Base-by-base conservation (phyloP, 331 rosid species). In the Malus hybrid region DNA sequence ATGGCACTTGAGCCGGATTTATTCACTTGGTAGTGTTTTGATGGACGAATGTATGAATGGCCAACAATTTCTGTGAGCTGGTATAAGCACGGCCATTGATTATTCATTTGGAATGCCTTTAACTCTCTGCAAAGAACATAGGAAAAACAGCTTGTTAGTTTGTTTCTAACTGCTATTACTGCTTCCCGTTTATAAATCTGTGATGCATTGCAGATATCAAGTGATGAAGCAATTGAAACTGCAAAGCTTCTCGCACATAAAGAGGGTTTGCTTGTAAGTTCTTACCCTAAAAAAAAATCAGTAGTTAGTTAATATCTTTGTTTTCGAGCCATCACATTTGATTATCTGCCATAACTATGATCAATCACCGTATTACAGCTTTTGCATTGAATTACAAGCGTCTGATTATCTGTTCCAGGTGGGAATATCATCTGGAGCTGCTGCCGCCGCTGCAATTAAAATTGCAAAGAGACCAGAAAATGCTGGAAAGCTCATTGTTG, bases 401-500 rank as follows among this genome's bases (percentile, higher is more conserved):
- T 14, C 29, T 15, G 64, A n/a, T 19, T 7, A 14, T 42, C 62
- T 68, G 29, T 32, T 67, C 55, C 71, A 85, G 89, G 93, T 87
- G 60, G 90, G 93, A 69, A 85, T 89, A 71, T 86, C 93, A 54
- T 85, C 89, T 32, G 93, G 91, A 42, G 91, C 91, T 50, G 90
- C 89, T 5, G 83, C 90, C 2, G 83, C 89, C 1, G 93, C 93
- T n/a, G 96, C 92, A 15, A 65, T 91, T 65, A 81, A 80, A 80
- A 57, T 91, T 73, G 96, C 93, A 61, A 84, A 85, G 80, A 84
- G 87, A 67, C 87, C 90, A 64, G 92, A 91, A 75, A 82, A 87
- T 78, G 89, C 92, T 65, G 90, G 93, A 67, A 91, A 91, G 80
- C 93, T 91, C 80, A 86, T 91, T 71, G 88, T 89, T 18, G 97